These are phyloP conservation scores for Globisporangium camurandrum DNA, from an alignment of 352 stramenopile genomes.

Conservation along the genomic window DNA sequence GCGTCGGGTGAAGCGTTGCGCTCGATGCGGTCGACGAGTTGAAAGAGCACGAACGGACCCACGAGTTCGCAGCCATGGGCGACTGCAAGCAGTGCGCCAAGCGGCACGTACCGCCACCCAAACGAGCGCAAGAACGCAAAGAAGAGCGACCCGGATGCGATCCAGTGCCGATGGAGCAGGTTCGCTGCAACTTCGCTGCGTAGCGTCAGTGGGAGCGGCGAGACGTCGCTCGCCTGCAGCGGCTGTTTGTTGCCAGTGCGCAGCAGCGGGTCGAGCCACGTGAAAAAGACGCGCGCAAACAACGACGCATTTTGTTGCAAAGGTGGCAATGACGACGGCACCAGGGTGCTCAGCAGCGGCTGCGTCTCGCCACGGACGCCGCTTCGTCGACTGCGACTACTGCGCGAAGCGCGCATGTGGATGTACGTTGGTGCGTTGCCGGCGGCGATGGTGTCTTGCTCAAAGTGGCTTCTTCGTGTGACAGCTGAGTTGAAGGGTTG, in stretches of 20 bases:
- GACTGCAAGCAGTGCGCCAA: slow-evolving; percentile 31
- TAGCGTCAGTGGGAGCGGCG: slow-evolving; percentile 35
- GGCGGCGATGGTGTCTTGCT: background rate
- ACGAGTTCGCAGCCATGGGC: slow-evolving; percentile 49
- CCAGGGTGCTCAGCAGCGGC: slow-evolving; percentile 20
- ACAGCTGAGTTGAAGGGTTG: background rate
- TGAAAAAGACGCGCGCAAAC: slow-evolving; percentile 29
- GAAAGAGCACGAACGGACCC: slow-evolving; percentile 56
- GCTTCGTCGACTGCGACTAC: slow-evolving; percentile 5
- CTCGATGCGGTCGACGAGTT: slow-evolving; percentile 40
- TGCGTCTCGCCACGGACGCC: slow-evolving; percentile 8
- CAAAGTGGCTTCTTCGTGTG: background rate
- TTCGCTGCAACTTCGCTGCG: slow-evolving; percentile 39
- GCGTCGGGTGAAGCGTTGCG: slow-evolving; percentile 18
- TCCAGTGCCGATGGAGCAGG: slow-evolving; percentile 50
- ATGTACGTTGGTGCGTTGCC: background rate
- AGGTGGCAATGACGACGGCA: slow-evolving; percentile 20
- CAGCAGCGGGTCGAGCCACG: slow-evolving; percentile 41
- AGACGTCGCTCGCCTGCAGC: slow-evolving; percentile 41
- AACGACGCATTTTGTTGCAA: slow-evolving; percentile 36
- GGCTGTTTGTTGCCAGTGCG: slow-evolving; percentile 22
- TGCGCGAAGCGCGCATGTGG: slow-evolving; percentile 1
- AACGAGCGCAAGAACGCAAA: slow-evolving; percentile 45
- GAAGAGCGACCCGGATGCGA: slow-evolving; percentile 39
- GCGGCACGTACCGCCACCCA: slow-evolving; percentile 32